Evolutionary conservation across 805 yeast species (phyloP), one percentile per base, ranked within the genome.

Genomic region (Blastobotrys parvus): DNA sequence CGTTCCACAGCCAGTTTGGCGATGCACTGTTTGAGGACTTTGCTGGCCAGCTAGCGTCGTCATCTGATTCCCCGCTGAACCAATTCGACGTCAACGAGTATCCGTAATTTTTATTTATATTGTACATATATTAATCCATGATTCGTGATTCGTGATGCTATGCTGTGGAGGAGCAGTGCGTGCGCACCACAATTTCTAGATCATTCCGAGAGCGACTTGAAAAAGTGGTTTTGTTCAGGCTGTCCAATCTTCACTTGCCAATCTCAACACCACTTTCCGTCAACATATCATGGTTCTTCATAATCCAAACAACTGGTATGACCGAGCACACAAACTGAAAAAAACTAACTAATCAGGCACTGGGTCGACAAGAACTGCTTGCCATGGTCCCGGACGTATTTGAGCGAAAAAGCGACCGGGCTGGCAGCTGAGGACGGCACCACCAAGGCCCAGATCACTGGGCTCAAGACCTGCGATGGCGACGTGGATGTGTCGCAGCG

Each of bases 361-460:
- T 92, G 97, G 97, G 97, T 89, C 49, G 97, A 90, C 67, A 90
- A 90, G 64, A 92, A 92, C 70, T 92, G 98, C 67, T 74, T 90
- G 45, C 80, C 77, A 44, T 92, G 98, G 98, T 74, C 96, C 10
- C 77, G 77, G 48, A 71, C 74, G 33, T 90, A 90, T 62, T 85
- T 92, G 62, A 63, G 65, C 23, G 73, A 75, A 38, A 73, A 77
- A 36, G 67, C 88, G 41, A 69, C 70, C 8, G 82, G 81, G 0
- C 49, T 78, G 33, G 48, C 62, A 11, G 76, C 61, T n/a, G 52
- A 50, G 17, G 71, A 62, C 15, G 56, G 52, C 6, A 44, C 44
- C 23, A 48, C 54, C 23, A 42, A 51, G 2, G 72, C 65, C 21
- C 51, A 52, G 37, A 65, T 80, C 18, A 58, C 68, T 11, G 50